Conservation (phyloP, 805 yeast species). For the Candida qinlingensis region DNA sequence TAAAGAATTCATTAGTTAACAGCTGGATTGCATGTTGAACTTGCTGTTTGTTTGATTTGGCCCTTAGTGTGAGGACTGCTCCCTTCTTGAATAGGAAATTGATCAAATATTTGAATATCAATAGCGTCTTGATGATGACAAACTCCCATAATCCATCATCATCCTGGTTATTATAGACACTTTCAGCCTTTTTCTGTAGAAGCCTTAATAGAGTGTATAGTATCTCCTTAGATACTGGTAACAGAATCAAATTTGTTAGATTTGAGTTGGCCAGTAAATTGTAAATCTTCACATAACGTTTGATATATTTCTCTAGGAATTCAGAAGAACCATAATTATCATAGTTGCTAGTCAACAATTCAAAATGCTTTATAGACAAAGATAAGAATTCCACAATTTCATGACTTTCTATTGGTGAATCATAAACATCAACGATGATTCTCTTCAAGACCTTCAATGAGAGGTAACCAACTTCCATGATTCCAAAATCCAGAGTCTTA, state of each 20-base stretch:
- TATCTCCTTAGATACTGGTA: conserved; percentile 59
- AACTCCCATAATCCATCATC: conserved; percentile 69
- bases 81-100: conserved; percentile 61
- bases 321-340: conserved; percentile 38
- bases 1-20: conserved; percentile 51
- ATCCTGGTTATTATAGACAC: conserved; percentile 52
- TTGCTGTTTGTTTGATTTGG: conserved; percentile 61
- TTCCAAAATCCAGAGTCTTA: conserved; percentile 37
- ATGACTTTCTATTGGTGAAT: conserved; percentile 56
- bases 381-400: conserved; percentile 58
- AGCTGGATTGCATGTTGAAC: conserved; percentile 49
- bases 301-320: conserved; percentile 60
- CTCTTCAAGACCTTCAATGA: conserved; percentile 72
- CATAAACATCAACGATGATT: conserved; percentile 70
- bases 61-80: conserved; percentile 54
- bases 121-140: conserved; percentile 59
- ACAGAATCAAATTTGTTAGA: conserved; percentile 65
- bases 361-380: conserved; percentile 53
- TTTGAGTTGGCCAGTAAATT: conserved; percentile 51
- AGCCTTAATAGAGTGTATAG: conserved; percentile 55
- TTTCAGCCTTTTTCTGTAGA: conserved; percentile 59
- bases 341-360: conserved; percentile 47
- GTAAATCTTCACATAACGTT: conserved; percentile 72
- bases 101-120: conserved; percentile 59
- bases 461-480: conserved; percentile 72